Conservation (phyloP, 2,329 filamentous ascomycete genomes). For the Emmonsia crescens region DNA sequence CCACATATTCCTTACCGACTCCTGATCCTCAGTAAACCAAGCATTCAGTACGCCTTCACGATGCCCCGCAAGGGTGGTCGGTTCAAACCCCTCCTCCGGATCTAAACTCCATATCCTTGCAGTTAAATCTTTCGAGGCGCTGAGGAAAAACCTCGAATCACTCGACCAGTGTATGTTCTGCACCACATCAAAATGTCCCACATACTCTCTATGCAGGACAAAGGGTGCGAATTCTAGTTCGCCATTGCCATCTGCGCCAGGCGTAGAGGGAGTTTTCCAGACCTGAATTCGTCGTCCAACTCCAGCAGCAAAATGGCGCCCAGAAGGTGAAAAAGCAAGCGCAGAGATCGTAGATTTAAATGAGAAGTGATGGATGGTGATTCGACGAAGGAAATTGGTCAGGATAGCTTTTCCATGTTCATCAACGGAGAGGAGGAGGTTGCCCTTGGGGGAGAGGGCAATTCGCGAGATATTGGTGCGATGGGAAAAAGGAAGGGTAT, state of each 20-base stretch:
- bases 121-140: slow-evolving; percentile 82
- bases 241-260: slow-evolving; percentile 64
- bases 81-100: slow-evolving; percentile 74
- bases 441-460: slow-evolving; percentile 79
- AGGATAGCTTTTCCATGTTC: slow-evolving; percentile 89
- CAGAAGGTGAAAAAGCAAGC: slow-evolving; percentile 82
- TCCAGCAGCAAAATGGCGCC: slow-evolving; percentile 80
- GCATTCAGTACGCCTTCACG: slow-evolving; percentile 82
- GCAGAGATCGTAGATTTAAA: slow-evolving; percentile 75
- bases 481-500: slow-evolving; percentile 62
- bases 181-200: slow-evolving; percentile 79
- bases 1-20: slow-evolving; percentile 43
- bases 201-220: slow-evolving; percentile 73
- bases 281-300: slow-evolving; percentile 82
- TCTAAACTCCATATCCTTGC: slow-evolving; percentile 91
- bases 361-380: slow-evolving; percentile 90
- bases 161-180: slow-evolving; percentile 87
- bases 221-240: slow-evolving; percentile 94
- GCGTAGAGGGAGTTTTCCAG: slow-evolving; percentile 89
- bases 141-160: slow-evolving; percentile 92
- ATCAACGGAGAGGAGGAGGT: slow-evolving; percentile 85
- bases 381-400: slow-evolving; percentile 75
- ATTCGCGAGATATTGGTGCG: slow-evolving; percentile 85
- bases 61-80: slow-evolving; percentile 83
- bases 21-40: slow-evolving; percentile 94